Base-by-base conservation (phyloP, 495 filamentous ascomycete species). In the Aspergillus sclerotiicarbonarius region DNA sequence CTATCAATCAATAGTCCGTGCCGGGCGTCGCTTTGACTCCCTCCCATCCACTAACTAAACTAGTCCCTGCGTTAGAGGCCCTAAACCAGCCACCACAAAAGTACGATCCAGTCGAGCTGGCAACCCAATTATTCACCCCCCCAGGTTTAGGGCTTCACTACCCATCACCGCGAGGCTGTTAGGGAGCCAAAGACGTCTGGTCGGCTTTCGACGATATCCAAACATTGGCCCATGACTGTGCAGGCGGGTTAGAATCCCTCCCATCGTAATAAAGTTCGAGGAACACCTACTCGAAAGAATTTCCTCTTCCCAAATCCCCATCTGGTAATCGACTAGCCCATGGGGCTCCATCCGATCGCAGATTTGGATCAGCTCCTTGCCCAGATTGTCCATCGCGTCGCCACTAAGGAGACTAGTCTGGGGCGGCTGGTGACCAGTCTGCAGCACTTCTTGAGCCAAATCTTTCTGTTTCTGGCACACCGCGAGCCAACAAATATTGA, bases 301-400 rank as follows among this genome's bases (percentile, higher is more conserved):
- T 62, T 90, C 88, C 69, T 97, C 92, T 71, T 98, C 94, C 84
- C 90, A 93, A 46, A 98, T 90, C 4, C 94, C 94, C 76, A 96
- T 94, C 65, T 98, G 88, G 69, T 97, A 98, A 74, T 98, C 94
- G 7, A 98, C 93, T 25, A 98, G 75, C 15, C 94, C 94, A 63
- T 95, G 85, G 54, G 86, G 84, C 67, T 97, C 94, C 54, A 98
- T 80, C 37, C 81, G 81, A 69, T 98, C 93, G 67, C 92, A 94
- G 18, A 94, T 76, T 51, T 84, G 81, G 50, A 96, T 82, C 37
- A 98, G 68, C 58, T 95, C 87, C 51, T 87, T 84, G 48, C 90
- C 92, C 83, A 98, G 87, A 57, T 82, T 84, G 57, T 90, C 84
- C 57, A 98, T 78, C 13, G 76, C 81, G 7, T 90, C 88, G 63